phyloP scores from a whole-genome alignment of 345 rosid species.

The Raphanus raphanistrum region DNA sequence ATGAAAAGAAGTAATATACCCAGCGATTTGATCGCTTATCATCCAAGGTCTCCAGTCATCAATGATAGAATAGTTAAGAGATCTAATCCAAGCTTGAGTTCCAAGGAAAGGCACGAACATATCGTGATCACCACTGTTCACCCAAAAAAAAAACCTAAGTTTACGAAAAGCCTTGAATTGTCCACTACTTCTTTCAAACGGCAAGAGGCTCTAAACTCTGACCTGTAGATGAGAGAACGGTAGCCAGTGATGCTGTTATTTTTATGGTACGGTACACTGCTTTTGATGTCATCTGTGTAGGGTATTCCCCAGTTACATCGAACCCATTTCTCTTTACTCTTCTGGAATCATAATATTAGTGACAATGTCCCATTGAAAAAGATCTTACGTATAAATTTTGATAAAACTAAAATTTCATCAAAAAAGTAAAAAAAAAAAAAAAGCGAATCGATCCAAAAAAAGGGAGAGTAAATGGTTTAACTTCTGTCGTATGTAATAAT shows the following conservation, averaged over 20 bases:
- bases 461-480: not conserved
- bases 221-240: constrained; percentile 37
- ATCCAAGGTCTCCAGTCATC: constrained; percentile 62
- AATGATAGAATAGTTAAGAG: constrained; percentile 48
- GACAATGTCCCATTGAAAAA: too few relatives aligned
- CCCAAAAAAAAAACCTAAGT: not conserved
- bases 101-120: constrained; percentile 44
- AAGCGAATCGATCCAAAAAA: too few relatives aligned
- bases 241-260: constrained; percentile 31
- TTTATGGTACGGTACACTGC: constrained; percentile 26
- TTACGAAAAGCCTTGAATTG: not conserved
- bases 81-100: constrained; percentile 59
- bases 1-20: not conserved
- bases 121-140: constrained; percentile 61
- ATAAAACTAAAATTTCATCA: too few relatives aligned
- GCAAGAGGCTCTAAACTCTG: constrained; percentile 2
- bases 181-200: not conserved
- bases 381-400: too few relatives aligned
- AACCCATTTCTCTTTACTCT: constrained; percentile 25
- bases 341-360: constrained; percentile 10
- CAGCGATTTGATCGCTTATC: constrained; percentile 49
- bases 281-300: constrained; percentile 17
- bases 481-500: not conserved
- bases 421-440: too few relatives aligned
- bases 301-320: constrained; percentile 6